Conservation (phyloP, 306 rosid genomes). For the Vicia faba region DNA sequence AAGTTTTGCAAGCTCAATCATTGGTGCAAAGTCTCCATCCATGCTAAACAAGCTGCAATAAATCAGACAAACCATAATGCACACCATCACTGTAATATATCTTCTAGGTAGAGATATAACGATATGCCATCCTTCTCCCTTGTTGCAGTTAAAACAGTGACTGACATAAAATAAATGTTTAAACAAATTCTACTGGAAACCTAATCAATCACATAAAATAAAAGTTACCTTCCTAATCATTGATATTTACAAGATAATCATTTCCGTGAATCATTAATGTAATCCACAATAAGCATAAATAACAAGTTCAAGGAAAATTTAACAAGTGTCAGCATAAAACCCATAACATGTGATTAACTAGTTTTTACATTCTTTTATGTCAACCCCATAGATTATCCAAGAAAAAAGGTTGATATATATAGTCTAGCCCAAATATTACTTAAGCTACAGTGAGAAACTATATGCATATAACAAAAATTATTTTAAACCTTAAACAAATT, state of each 20-base stretch:
- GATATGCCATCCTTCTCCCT: background rate
- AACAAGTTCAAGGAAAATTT: too few relatives aligned
- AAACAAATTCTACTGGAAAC: too few relatives aligned
- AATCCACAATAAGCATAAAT: too few relatives aligned
- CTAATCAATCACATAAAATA: too few relatives aligned
- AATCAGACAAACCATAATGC: slow-evolving; percentile 29
- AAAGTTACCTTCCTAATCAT: too few relatives aligned
- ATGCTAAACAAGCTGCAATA: slow-evolving; percentile 91
- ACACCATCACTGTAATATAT: slow-evolving; percentile 10
- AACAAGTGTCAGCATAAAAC: too few relatives aligned
- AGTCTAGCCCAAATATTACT: slow-evolving; percentile 6
- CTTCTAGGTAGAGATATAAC: background rate
- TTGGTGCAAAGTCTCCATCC: slow-evolving; percentile 96
- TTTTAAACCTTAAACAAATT: slow-evolving; percentile 25
- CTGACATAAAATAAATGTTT: too few relatives aligned
- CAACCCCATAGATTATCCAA: background rate
- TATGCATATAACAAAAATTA: background rate
- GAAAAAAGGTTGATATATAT: slow-evolving; percentile 1
- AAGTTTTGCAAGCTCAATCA: slow-evolving; percentile 73
- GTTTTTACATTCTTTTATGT: background rate
- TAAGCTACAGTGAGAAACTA: background rate
- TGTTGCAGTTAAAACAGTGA: background rate
- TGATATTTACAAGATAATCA: too few relatives aligned
- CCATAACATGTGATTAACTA: background rate
- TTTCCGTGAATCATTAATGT: too few relatives aligned